Evolutionary conservation across 179 eudicot genomes (phyloP), one percentile per base, ranked within the genome.

Genomic region (Dionaea muscipula): DNA sequence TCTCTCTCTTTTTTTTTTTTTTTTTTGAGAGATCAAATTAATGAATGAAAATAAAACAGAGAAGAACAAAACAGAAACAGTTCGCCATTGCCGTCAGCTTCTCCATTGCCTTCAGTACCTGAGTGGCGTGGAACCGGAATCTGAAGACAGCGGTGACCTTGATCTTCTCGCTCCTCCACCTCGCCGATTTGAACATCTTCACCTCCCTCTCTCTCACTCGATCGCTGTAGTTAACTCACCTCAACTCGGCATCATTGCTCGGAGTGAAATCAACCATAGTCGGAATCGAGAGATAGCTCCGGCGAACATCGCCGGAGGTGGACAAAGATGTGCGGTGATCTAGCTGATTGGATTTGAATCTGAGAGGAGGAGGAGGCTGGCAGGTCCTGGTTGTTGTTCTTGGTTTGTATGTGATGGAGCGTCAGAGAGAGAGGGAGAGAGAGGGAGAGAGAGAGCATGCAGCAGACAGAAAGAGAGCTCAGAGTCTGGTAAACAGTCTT

Each of bases 91-190:
- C 61, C 51, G 24, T 41, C 18, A 56, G 4, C n/a, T n/a, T n/a
- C n/a, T n/a, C n/a, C n/a, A 16, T 0, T 18, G 11, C n/a, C 10
- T n/a, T 24, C 41, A 53, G 22, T 62, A 71, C 97, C 94, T 84
- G 84, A 72, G 97, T 78, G 59, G 82, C 91, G 67, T 82, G 94
- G 57, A 91, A 91, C 65, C 81, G 86, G 31, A 91, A 63, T 59
- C 70, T 91, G 78, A 87, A 91, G 2, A 70, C 75, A 41, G 73
- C 85, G 26, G 81, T 84, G 79, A 84, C 67, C 72, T 68, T 80
- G 11, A 51, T 44, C 68, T 73, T 80, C 64, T 91, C 98, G 62
- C 73, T 81, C 70, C 93, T 75, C 98, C 98, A 82, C 72, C 81
- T 64, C 65, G 78, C 94, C 51, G 85, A 46, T 78, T 81, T 84